Evolutionary conservation across 345 rosid genomes (phyloP).

Genomic region (Ceriops decandra): DNA sequence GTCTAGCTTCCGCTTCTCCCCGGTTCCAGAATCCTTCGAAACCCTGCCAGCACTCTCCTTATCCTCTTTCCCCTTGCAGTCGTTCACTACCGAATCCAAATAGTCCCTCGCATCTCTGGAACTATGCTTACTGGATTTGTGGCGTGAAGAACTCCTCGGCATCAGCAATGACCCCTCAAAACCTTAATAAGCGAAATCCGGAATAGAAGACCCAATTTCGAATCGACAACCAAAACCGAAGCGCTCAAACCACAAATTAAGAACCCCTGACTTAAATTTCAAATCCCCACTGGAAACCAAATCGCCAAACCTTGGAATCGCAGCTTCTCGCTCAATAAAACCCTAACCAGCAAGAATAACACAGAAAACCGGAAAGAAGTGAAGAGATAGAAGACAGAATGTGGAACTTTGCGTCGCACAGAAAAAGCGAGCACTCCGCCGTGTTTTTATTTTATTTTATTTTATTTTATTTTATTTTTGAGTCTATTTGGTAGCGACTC

Average conservation of each 20-base stretch:
- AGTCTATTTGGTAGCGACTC: too few species aligned
- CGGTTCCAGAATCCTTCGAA: constrained; percentile 51
- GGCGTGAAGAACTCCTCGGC: constrained; percentile 93
- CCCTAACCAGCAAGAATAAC: too few species aligned
- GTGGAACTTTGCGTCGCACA: neutral
- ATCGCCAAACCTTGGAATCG: too few species aligned
- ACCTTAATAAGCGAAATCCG: neutral
- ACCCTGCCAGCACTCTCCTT: constrained; percentile 38
- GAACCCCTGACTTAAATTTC: too few species aligned
- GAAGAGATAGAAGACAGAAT: neutral
- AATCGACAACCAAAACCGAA: neutral
- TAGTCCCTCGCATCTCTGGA: constrained; percentile 68
- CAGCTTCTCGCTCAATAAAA: too few species aligned
- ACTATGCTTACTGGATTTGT: constrained; percentile 88
- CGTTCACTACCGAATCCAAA: constrained; percentile 81
- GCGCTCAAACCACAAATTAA: too few species aligned
- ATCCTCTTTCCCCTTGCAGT: constrained; percentile 55
- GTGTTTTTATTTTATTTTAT: too few species aligned
- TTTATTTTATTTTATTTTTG: too few species aligned
- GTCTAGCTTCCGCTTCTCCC: constrained; percentile 65
- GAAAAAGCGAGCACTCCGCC: too few species aligned
- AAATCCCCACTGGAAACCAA: too few species aligned
- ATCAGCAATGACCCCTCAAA: constrained; percentile 27
- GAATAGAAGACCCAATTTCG: neutral
- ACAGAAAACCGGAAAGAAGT: neutral